phyloP scores from a whole-genome alignment of 139 green algal genomes.

The Nannochloris sp. region DNA sequence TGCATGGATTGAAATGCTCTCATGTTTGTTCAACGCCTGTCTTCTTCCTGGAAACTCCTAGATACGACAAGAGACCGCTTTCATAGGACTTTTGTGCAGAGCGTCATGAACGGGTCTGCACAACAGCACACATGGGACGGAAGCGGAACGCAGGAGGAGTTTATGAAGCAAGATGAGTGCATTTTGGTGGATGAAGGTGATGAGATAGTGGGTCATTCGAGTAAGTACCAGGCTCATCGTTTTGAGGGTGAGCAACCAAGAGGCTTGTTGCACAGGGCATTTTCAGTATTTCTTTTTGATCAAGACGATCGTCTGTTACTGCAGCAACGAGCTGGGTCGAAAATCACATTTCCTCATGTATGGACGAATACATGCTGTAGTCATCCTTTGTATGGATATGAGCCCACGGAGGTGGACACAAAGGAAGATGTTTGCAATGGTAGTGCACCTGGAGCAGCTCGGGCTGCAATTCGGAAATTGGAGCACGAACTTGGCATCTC shows the following conservation, averaged over 20 bases:
- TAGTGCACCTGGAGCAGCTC: conserved; percentile 45
- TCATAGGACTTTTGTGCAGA: not conserved
- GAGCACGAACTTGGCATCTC: conserved; percentile 85
- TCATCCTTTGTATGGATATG: conserved; percentile 79
- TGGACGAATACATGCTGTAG: conserved; percentile 99
- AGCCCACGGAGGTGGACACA: conserved; percentile 55
- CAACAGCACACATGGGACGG: conserved; percentile 7
- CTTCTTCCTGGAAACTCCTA: too few species aligned
- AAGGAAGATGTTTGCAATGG: conserved; percentile 22
- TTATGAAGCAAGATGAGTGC: conserved; percentile 83
- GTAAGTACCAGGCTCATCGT: conserved; percentile 71
- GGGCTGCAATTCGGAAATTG: conserved; percentile 76
- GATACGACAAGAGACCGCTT: not conserved
- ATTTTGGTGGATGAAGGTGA: conserved; percentile 86
- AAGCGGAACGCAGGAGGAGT: conserved; percentile 52
- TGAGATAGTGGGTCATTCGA: conserved; percentile 54
- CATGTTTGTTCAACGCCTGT: too few species aligned
- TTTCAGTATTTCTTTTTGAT: conserved; percentile 96
- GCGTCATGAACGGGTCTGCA: conserved; percentile 9
- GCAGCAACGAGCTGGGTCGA: conserved; percentile 73
- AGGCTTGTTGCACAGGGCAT: conserved; percentile 83
- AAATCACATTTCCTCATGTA: conserved; percentile 92
- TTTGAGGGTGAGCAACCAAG: conserved; percentile 38
- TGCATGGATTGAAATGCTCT: too few species aligned
- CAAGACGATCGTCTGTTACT: conserved; percentile 72